phyloP scores from a whole-genome alignment of 2,329 filamentous ascomycete genomes.

The Colletotrichum eremochloae region DNA sequence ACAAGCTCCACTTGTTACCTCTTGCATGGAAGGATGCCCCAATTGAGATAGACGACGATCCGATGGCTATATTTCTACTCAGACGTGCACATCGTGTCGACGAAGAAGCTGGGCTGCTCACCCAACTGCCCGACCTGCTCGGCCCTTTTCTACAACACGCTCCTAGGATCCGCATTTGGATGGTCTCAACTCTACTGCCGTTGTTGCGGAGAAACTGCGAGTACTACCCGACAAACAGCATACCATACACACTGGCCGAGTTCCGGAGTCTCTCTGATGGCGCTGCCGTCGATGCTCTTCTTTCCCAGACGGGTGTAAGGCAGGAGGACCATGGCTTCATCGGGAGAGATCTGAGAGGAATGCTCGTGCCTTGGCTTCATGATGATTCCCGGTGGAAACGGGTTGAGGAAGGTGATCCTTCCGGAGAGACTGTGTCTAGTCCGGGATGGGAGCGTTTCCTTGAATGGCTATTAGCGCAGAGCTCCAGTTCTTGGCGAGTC shows the following conservation, averaged over 20 bases:
- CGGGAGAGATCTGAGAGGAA: slow-evolving; percentile 74
- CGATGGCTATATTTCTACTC: slow-evolving; percentile 74
- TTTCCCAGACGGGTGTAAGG: slow-evolving; percentile 66
- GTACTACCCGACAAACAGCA: slow-evolving; percentile 70
- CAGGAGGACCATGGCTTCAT: slow-evolving; percentile 58
- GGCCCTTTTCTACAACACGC: slow-evolving; percentile 75
- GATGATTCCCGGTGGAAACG: slow-evolving; percentile 69
- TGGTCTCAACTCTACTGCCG: slow-evolving; percentile 77
- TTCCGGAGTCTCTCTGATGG: slow-evolving; percentile 74
- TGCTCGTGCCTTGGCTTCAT: slow-evolving; percentile 82
- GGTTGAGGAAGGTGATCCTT: neutral
- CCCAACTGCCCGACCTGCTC: slow-evolving; percentile 76
- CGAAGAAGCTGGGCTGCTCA: slow-evolving; percentile 77
- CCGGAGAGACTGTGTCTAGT: slow-evolving; percentile 54
- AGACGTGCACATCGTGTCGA: slow-evolving; percentile 78
- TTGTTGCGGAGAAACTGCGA: slow-evolving; percentile 77
- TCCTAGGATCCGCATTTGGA: slow-evolving; percentile 74
- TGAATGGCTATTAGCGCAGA: slow-evolving; percentile 74
- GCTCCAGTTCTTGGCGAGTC: slow-evolving; percentile 71
- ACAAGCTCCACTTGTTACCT: slow-evolving; percentile 73
- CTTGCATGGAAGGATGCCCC: slow-evolving; percentile 65
- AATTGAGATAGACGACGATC: slow-evolving; percentile 64
- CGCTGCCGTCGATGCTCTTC: slow-evolving; percentile 70
- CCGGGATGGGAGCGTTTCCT: slow-evolving; percentile 78
- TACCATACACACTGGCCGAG: slow-evolving; percentile 67